phyloP scores from a whole-genome alignment of 176 grass and related monocot species.

The Otatea glauca region DNA sequence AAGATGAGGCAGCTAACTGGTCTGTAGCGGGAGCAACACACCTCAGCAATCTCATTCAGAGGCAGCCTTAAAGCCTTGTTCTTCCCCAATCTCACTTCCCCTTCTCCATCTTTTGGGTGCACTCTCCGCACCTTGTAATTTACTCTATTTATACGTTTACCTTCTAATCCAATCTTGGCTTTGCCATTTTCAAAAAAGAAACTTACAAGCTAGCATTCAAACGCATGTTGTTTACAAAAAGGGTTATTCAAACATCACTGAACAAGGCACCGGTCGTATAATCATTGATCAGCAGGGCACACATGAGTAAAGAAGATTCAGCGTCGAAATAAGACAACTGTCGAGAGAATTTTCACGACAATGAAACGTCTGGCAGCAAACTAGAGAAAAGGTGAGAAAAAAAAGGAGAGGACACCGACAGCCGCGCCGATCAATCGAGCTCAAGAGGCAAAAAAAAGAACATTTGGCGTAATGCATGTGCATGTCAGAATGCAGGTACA shows the following conservation, averaged over 20 bases:
- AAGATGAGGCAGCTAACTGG: too few species aligned
- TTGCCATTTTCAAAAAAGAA: too few species aligned
- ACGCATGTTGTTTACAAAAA: background rate
- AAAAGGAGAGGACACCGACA: background rate
- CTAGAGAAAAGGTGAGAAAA: background rate
- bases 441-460: background rate
- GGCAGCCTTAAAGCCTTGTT: too few species aligned
- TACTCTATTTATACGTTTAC: too few species aligned
- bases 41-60: too few species aligned
- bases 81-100: too few species aligned
- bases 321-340: background rate
- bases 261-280: background rate
- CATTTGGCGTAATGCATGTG: background rate
- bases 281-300: background rate
- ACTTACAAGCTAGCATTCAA: background rate
- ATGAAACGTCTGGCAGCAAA: background rate
- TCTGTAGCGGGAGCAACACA: too few species aligned
- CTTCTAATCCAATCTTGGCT: too few species aligned
- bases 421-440: background rate
- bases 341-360: background rate
- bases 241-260: background rate
- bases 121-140: too few species aligned
- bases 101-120: too few species aligned
- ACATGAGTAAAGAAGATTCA: slow-evolving; percentile 21
- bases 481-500: background rate